These are phyloP conservation scores for Coemansia sp. DNA, from an alignment of 192 early-diverging fungal genomes.

Conservation along the genomic window DNA sequence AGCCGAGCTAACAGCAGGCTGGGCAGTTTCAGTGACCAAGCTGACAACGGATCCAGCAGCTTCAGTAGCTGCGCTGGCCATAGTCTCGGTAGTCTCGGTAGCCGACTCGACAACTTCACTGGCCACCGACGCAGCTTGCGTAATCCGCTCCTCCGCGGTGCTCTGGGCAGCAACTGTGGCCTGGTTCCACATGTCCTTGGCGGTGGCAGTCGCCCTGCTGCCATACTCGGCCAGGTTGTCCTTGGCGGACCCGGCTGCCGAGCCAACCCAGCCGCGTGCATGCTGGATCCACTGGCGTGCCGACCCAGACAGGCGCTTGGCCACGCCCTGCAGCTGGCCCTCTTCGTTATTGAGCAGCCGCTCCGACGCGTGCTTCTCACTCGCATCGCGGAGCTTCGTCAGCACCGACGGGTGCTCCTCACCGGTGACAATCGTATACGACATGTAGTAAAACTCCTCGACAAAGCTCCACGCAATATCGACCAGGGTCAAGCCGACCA, in stretches of 20 bases:
- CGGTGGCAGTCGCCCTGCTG: conserved; percentile 20
- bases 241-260: conserved; percentile 27
- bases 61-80: neutral
- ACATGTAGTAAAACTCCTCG: conserved; percentile 49
- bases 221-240: conserved; percentile 19
- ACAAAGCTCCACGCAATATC: conserved; percentile 14
- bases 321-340: conserved; percentile 25
- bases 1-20: neutral
- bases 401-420: conserved; percentile 36
- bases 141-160: neutral
- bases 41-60: neutral
- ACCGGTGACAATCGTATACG: conserved; percentile 45
- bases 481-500: neutral
- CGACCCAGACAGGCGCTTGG: conserved; percentile 28
- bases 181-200: conserved; percentile 11
- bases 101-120: neutral
- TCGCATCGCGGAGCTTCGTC: conserved; percentile 6
- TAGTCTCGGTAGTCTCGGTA: neutral
- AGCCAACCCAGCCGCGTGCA: conserved; percentile 37
- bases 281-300: conserved; percentile 51
- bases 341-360: conserved; percentile 10
- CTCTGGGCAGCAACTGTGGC: conserved; percentile 9
- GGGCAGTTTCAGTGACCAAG: too few species aligned
- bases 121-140: neutral
- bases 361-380: neutral